Base-by-base conservation (phyloP, 306 rosid species). In the Ammopiptanthus mongolicus region DNA sequence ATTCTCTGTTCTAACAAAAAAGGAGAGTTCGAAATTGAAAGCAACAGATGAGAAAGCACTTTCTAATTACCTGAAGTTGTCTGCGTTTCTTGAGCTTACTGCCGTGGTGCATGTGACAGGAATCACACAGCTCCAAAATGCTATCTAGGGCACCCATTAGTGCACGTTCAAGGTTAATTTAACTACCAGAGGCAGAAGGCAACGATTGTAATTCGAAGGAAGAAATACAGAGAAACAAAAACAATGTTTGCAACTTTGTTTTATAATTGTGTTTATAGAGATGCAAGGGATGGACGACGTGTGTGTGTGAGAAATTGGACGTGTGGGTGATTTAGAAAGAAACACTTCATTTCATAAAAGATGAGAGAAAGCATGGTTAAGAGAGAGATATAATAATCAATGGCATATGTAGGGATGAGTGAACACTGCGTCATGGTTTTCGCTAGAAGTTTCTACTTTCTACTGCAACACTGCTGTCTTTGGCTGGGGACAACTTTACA, bases 21-120 rank as follows among this genome's bases (percentile, higher is more conserved):
- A 5, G 23, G 18, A 52, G 1, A 23, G 5, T 56, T 19, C 3
- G 39, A 58, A 25, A 5, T 37, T 41, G 53, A 41, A 65, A 22
- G 48, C 7, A 2, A 42, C 5, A 65, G 9, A 67, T 19, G 48
- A 65, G 3, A 8, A 39, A 21, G 51, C 5, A 34, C 0, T 31
- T 4, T 39, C 1, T 41, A 9, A 8, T 14, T 59, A 91, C 96
- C 96, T 88, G 91, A 46, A 81, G 62, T 39, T 88, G 89, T 86
- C 22, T 91, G 81, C 82, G 82, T n/a, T 67, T 65, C 31, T 42
- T 71, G 65, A 21, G 69, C 53, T 1, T 81, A n/a, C 52, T 8
- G 1, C 64, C 51, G 37, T 4, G 61, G 74, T 50, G 61, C 23
- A 47, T 0, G 60, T 48, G 0, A 21, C 82, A 76, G 22, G 79